Evolutionary conservation across 345 rosid species (phyloP).

Genomic region (Acer yangbiense): DNA sequence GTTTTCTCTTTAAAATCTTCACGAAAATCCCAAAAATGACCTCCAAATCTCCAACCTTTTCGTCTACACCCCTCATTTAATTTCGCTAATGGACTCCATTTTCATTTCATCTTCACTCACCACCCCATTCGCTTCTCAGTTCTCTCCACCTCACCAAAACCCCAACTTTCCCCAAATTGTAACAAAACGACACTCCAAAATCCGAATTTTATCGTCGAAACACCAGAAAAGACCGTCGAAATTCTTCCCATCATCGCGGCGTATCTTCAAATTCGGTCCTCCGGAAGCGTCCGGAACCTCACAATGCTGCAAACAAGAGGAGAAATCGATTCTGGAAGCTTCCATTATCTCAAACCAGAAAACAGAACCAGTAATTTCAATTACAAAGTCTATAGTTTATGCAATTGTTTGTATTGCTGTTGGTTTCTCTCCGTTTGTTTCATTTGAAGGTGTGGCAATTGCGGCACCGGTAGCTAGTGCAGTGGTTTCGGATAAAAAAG

Average conservation of each 20-base stretch:
- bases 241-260: conserved; percentile 26
- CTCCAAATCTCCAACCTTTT: neutral
- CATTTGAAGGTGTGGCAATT: conserved; percentile 51
- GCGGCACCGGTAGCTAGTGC: conserved; percentile 48
- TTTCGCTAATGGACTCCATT: conserved; percentile 48
- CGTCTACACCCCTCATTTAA: neutral
- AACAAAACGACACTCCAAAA: conserved; percentile 22
- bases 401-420: conserved; percentile 62
- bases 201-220: neutral
- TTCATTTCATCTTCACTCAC: conserved; percentile 37
- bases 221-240: conserved; percentile 4
- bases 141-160: conserved; percentile 30
- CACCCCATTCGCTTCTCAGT: conserved; percentile 34
- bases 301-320: conserved; percentile 17
- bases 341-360: conserved; percentile 22
- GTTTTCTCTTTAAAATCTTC: neutral
- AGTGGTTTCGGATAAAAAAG: conserved; percentile 40
- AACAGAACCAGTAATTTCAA: conserved; percentile 27
- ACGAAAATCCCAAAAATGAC: conserved; percentile 15
- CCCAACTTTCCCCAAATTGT: conserved; percentile 27
- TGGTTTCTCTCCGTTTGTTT: conserved; percentile 54
- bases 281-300: conserved; percentile 26
- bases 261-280: conserved; percentile 27
- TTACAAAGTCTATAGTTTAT: conserved; percentile 48
- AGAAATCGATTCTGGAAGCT: conserved; percentile 16